Evolutionary conservation across 768 basidiomycete genomes (phyloP).

Genomic region (Boletus pseudopeckii): DNA sequence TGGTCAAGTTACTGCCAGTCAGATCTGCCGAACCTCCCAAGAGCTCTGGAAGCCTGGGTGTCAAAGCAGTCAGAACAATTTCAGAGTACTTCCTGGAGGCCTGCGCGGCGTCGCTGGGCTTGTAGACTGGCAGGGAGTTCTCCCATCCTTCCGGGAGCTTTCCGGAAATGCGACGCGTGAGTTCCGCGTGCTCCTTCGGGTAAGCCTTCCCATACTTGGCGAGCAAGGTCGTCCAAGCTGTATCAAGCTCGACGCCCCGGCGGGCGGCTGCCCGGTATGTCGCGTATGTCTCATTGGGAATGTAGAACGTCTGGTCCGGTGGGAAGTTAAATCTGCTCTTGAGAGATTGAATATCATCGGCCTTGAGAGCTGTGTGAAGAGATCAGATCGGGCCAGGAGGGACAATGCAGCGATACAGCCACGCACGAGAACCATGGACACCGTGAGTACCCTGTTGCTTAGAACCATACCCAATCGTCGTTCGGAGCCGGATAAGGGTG

Average conservation of each 20-base stretch:
- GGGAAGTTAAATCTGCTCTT: constrained; percentile 86
- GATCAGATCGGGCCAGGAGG: constrained; percentile 5
- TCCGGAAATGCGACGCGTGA: constrained; percentile 80
- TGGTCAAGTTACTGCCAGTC: constrained; percentile 90
- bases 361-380: constrained; percentile 70
- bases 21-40: constrained; percentile 88
- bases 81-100: constrained; percentile 94
- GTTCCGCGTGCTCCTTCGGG: constrained; percentile 81
- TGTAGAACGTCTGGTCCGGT: constrained; percentile 69
- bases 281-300: constrained; percentile 71
- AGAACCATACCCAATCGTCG: constrained; percentile 93
- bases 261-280: constrained; percentile 63
- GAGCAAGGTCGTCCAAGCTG: constrained; percentile 70
- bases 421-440: constrained; percentile 90
- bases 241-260: constrained; percentile 71
- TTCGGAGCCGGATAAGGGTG: constrained; percentile 79
- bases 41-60: constrained; percentile 76
- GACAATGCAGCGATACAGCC: not conserved
- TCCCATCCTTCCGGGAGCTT: constrained; percentile 87
- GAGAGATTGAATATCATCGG: constrained; percentile 80
- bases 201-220: constrained; percentile 70
- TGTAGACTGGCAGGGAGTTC: constrained; percentile 80
- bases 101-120: constrained; percentile 74
- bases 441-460: constrained; percentile 91
- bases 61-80: constrained; percentile 75